phyloP scores from a whole-genome alignment of 768 basidiomycete genomes.

The Suillus alpinus region DNA sequence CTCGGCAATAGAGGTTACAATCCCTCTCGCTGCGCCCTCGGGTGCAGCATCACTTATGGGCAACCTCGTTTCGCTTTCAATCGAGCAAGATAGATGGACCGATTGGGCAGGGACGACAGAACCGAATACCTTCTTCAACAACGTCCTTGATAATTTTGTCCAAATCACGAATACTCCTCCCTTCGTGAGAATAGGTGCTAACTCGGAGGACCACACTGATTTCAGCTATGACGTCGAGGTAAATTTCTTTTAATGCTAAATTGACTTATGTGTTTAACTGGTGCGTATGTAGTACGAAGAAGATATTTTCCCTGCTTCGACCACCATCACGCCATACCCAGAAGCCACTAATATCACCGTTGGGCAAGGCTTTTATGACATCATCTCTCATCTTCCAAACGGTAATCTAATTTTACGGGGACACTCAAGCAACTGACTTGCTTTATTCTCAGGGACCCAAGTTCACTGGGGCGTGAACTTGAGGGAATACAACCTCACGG shows the following conservation, averaged over 20 bases:
- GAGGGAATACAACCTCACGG: conserved; percentile 50
- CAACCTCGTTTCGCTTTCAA: conserved; percentile 59
- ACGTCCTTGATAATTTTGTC: conserved; percentile 55
- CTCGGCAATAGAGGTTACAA: conserved; percentile 29
- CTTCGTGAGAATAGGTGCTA: conserved; percentile 57
- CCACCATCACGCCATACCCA: conserved; percentile 55
- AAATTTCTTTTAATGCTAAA: conserved; percentile 2
- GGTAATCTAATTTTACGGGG: conserved; percentile 29
- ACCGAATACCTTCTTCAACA: conserved; percentile 59
- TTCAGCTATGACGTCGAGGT: conserved; percentile 51
- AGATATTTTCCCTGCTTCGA: conserved; percentile 47
- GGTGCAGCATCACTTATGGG: conserved; percentile 37
- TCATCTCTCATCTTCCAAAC: conserved; percentile 49
- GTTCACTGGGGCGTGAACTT: conserved; percentile 71
- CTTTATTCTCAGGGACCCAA: conserved; percentile 45
- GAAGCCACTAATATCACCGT: conserved; percentile 62
- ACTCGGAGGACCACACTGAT: conserved; percentile 56
- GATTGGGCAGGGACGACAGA: conserved; percentile 59
- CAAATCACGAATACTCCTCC: conserved; percentile 50
- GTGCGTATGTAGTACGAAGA: conserved; percentile 38
- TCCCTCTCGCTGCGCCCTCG: conserved; percentile 39
- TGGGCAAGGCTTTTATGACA: conserved; percentile 54
- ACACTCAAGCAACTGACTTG: not conserved
- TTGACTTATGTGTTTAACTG: not conserved
- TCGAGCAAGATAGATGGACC: conserved; percentile 69